phyloP scores from a whole-genome alignment of 2,329 filamentous ascomycete genomes.

The Neopestalotiopsis sp. region DNA sequence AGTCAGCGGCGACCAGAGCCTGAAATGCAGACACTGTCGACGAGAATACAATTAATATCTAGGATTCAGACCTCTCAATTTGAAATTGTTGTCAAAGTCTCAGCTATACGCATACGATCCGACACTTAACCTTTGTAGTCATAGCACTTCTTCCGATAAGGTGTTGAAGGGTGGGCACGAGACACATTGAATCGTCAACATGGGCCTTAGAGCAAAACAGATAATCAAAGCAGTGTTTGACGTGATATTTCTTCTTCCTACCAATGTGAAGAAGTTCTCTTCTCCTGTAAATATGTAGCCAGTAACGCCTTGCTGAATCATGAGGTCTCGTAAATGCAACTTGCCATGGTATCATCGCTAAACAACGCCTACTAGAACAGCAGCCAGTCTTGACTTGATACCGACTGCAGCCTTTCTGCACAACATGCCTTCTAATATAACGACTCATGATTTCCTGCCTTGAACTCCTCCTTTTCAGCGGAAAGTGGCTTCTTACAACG shows the following conservation, averaged over 20 bases:
- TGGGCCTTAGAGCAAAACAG: no score
- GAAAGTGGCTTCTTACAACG: neutral
- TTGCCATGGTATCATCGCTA: slow-evolving; percentile 7
- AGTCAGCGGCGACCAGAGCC: neutral
- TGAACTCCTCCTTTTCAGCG: neutral
- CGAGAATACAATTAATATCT: no score
- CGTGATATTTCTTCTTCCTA: neutral
- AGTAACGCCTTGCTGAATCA: slow-evolving; percentile 13
- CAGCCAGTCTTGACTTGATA: neutral
- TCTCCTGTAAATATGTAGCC: neutral
- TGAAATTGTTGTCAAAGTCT: no score
- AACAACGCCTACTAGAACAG: neutral
- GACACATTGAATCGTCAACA: no score
- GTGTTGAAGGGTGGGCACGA: no score
- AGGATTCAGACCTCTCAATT: no score
- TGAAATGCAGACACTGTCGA: neutral
- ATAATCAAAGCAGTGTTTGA: neutral
- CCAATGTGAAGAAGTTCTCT: neutral
- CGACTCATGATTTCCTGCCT: neutral
- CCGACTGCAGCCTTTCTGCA: neutral
- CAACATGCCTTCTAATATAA: neutral
- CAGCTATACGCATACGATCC: no score
- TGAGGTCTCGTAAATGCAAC: neutral
- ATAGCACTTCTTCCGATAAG: no score
- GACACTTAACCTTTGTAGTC: no score